Evolutionary conservation across 164 flowering plant species (phyloP).

Genomic region (Pachysandra terminalis): DNA sequence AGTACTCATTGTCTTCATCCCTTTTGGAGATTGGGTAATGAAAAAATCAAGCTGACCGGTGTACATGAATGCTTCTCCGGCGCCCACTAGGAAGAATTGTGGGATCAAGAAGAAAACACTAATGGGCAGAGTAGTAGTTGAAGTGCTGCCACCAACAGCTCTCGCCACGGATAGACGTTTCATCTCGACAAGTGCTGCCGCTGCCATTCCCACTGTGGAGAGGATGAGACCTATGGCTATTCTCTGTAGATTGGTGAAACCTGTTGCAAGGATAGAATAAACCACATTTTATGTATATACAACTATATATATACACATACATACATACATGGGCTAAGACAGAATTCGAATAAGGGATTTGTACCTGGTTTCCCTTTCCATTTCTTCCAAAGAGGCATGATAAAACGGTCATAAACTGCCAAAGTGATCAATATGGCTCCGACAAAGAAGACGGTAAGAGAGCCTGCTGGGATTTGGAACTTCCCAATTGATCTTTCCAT

Average conservation of each 20-base stretch:
- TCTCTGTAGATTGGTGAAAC: constrained; percentile 11
- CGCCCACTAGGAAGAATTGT: constrained; percentile 29
- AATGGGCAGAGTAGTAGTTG: constrained; percentile 19
- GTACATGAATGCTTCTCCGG: constrained; percentile 32
- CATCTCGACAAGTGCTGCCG: constrained; percentile 13
- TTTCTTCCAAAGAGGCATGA: constrained; percentile 31
- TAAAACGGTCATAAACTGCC: constrained; percentile 27
- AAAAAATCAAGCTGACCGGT: constrained; percentile 36
- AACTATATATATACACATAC: too few species aligned
- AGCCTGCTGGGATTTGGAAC: constrained; percentile 38
- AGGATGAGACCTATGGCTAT: constrained; percentile 9
- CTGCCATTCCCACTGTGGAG: constrained; percentile 13
- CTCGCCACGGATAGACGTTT: constrained; percentile 6
- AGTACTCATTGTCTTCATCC: constrained; percentile 37
- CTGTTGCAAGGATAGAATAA: not conserved
- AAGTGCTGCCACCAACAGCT: not conserved
- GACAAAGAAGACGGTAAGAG: constrained; percentile 34
- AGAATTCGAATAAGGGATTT: not conserved
- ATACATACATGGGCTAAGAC: not conserved
- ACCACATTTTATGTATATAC: too few species aligned
- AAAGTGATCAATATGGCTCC: constrained; percentile 26
- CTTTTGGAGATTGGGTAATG: constrained; percentile 30
- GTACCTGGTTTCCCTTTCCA: constrained; percentile 30
- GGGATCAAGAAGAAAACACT: constrained; percentile 25
- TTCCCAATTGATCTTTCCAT: constrained; percentile 30